These are phyloP conservation scores for Bremia lactucae DNA, from an alignment of 352 stramenopile genomes.

Conservation along the genomic window DNA sequence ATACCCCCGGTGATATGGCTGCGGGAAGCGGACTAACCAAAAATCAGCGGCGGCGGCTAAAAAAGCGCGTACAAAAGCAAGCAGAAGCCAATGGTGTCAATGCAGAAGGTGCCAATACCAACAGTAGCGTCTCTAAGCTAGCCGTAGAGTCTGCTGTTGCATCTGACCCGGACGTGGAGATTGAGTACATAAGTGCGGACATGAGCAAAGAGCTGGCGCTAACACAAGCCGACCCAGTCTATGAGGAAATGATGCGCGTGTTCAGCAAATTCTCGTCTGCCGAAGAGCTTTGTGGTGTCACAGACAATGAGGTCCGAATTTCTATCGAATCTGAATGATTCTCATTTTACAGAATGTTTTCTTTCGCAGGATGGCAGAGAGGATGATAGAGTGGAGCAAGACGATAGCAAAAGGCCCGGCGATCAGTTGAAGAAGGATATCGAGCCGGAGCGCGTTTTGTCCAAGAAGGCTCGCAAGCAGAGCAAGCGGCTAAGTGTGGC, in stretches of 20 bases:
- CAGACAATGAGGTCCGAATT: slow-evolving; percentile 29
- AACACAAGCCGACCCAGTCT: slow-evolving; percentile 46
- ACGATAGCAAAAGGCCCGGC: slow-evolving; percentile 8
- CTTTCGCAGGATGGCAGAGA: slow-evolving; percentile 15
- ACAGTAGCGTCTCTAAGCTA: neutral
- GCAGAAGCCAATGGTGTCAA: slow-evolving; percentile 22
- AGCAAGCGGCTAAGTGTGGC: slow-evolving; percentile 90
- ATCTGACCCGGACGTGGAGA: slow-evolving; percentile 33
- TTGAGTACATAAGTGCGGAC: slow-evolving; percentile 81
- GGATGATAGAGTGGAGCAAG: slow-evolving; percentile 15
- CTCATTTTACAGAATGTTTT: neutral
- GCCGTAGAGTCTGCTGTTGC: neutral
- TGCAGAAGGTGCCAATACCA: neutral
- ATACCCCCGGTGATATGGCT: slow-evolving; percentile 15
- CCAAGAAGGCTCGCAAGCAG: slow-evolving; percentile 90
- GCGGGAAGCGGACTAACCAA: slow-evolving; percentile 45
- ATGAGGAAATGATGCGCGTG: slow-evolving; percentile 83
- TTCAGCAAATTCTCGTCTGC: slow-evolving; percentile 78
- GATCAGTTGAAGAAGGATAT: slow-evolving; percentile 18
- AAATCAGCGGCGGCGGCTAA: slow-evolving; percentile 68
- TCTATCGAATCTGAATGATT: slow-evolving; percentile 1
- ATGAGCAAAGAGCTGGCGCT: slow-evolving; percentile 53
- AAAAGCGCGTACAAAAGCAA: slow-evolving; percentile 79
- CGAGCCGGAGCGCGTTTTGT: slow-evolving; percentile 50
- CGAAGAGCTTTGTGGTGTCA: slow-evolving; percentile 65